Evolutionary conservation across 495 filamentous ascomycete species (phyloP).

Genomic region (Tuber aestivum): DNA sequence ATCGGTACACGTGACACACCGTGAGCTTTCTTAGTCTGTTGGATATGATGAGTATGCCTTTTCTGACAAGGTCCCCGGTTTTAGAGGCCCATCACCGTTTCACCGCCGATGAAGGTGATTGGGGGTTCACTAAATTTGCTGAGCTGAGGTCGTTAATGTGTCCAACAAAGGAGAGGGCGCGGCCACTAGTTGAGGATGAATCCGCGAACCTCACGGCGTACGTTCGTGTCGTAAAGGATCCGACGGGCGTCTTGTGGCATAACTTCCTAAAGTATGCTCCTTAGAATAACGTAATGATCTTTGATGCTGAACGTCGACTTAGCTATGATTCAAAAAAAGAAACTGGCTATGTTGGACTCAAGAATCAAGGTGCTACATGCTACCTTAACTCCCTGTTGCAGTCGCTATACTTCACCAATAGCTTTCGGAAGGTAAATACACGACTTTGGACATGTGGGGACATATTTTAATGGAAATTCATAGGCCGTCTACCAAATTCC

Average conservation of each 20-base stretch:
- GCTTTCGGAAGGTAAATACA: constrained; percentile 75
- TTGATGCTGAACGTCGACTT: constrained; percentile 33
- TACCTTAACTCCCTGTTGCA: constrained; percentile 97
- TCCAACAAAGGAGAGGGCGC: constrained; percentile 55
- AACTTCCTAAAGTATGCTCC: constrained; percentile 75
- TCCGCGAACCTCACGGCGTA: constrained; percentile 84
- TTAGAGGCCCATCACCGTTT: constrained; percentile 77
- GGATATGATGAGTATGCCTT: constrained; percentile 14
- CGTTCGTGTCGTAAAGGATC: constrained; percentile 88
- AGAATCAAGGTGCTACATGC: constrained; percentile 97
- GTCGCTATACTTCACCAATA: constrained; percentile 94
- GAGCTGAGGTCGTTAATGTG: constrained; percentile 78
- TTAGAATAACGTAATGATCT: constrained; percentile 7
- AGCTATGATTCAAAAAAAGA: constrained; percentile 98
- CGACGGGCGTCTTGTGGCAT: constrained; percentile 98
- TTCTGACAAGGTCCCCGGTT: constrained; percentile 14
- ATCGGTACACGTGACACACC: constrained; percentile 62
- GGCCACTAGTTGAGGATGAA: constrained; percentile 84
- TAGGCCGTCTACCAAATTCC: constrained; percentile 95
- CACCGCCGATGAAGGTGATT: constrained; percentile 93
- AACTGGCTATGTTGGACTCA: constrained; percentile 92
- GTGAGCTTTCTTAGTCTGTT: constrained; percentile 24
- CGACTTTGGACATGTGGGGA: neutral
- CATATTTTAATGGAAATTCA: constrained; percentile 14
- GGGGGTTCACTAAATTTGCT: constrained; percentile 92